Evolutionary conservation across 2,329 filamentous ascomycete genomes (phyloP).

Genomic region (Mariannaea elegans): DNA sequence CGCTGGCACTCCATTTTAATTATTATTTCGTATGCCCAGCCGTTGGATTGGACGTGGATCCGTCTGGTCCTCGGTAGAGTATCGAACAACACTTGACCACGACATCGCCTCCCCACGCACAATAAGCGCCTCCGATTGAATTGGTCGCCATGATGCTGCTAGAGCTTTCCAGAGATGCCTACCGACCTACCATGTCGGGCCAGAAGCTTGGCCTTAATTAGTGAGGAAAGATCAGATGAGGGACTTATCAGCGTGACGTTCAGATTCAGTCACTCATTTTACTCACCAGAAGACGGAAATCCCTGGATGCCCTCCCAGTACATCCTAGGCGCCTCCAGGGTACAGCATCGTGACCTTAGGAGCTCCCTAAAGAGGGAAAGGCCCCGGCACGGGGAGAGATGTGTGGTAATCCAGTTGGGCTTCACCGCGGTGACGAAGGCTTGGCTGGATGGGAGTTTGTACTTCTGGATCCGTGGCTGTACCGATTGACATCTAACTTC

Average conservation of each 20-base stretch:
- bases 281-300: not conserved
- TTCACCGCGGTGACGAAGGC: slow-evolving; percentile 2
- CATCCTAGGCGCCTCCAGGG: not conserved
- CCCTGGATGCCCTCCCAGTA: not conserved
- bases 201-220: not conserved
- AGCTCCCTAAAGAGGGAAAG: slow-evolving; percentile 16
- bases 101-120: slow-evolving; percentile 23
- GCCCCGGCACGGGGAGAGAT: slow-evolving; percentile 17
- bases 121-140: slow-evolving; percentile 9
- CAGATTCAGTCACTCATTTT: not conserved
- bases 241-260: slow-evolving; percentile 6
- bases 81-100: slow-evolving; percentile 12
- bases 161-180: slow-evolving; percentile 31
- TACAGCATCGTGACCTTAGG: slow-evolving; percentile 10
- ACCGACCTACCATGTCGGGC: slow-evolving; percentile 8
- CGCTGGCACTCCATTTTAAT: slow-evolving; percentile 8
- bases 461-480: slow-evolving; percentile 13
- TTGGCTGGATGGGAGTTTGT: slow-evolving; percentile 1
- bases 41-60: slow-evolving; percentile 7
- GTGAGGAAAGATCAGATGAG: slow-evolving; percentile 8
- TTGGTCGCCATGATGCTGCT: slow-evolving; percentile 22
- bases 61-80: slow-evolving; percentile 1
- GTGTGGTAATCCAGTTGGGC: slow-evolving; percentile 16
- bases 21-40: not conserved
- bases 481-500: not conserved